Percentiles rank a stretch among this genome's conserved stretches.
Conservation (phyloP, 2,329 filamentous ascomycete genomes). For the Reticulascus tulasneorum region DNA sequence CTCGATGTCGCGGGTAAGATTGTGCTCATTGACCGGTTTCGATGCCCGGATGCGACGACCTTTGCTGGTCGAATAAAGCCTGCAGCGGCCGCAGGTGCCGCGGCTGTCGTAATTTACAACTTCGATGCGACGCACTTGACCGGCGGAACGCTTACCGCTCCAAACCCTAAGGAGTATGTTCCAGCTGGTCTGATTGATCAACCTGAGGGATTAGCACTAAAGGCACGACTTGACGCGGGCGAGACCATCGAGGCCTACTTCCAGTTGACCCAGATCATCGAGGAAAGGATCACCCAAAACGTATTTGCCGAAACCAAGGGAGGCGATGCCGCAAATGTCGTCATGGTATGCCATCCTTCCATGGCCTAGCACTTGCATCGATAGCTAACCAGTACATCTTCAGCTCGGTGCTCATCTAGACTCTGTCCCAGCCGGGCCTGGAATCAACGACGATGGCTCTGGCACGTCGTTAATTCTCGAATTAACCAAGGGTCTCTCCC, state of each 20-base stretch:
- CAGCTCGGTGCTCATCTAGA: conserved; percentile 39
- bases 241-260: conserved; percentile 30
- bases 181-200: conserved; percentile 26
- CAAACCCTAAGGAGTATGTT: conserved; percentile 22
- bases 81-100: conserved; percentile 24
- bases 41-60: conserved; percentile 23
- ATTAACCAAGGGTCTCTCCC: conserved; percentile 31
- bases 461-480: conserved; percentile 37
- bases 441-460: conserved; percentile 44
- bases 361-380: accelerated
- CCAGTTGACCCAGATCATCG: conserved; percentile 28
- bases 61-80: conserved; percentile 26
- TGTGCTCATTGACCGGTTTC: conserved; percentile 26
- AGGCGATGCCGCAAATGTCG: conserved; percentile 37
- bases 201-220: conserved; percentile 20
- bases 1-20: conserved; percentile 24
- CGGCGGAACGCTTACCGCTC: conserved; percentile 21
- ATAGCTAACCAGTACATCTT: neutral
- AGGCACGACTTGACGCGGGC: conserved; percentile 26
- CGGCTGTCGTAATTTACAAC: conserved; percentile 27
- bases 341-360: conserved; percentile 19
- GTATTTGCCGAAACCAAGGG: conserved; percentile 41
- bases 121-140: conserved; percentile 24
- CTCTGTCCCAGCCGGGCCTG: conserved; percentile 38
- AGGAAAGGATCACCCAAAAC: conserved; percentile 37